A percentile compares a stretch with the other conserved stretches of the same genome.
phyloP scores from a whole-genome alignment of 345 rosid genomes.

The Clausena lansium region DNA sequence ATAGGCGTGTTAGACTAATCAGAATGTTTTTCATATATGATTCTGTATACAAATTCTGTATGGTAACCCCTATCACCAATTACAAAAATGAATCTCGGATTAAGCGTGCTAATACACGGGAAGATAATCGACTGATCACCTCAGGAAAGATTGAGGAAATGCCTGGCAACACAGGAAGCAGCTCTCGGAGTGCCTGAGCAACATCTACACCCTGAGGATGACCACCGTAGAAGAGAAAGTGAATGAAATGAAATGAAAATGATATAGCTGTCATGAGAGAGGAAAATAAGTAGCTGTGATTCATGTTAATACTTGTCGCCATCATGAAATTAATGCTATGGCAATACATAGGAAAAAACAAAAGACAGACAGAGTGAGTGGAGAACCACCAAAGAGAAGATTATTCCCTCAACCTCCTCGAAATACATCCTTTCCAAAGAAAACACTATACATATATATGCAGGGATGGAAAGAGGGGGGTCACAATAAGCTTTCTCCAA shows the following conservation, averaged over 20 bases:
- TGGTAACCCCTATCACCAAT: neutral
- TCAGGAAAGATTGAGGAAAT: slow-evolving; percentile 78
- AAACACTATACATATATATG: too few species aligned
- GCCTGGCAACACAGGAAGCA: slow-evolving; percentile 83
- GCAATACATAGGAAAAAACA: too few species aligned
- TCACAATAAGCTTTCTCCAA: neutral
- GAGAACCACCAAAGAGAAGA: neutral
- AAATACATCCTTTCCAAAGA: neutral
- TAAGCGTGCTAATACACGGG: slow-evolving; percentile 71
- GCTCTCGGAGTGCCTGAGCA: slow-evolving; percentile 49
- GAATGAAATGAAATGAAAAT: neutral
- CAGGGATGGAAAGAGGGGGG: too few species aligned
- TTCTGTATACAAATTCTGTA: slow-evolving; percentile 1
- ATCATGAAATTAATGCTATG: too few species aligned
- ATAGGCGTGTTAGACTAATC: neutral
- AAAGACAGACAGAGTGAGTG: too few species aligned
- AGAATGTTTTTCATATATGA: neutral
- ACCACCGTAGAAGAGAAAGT: neutral
- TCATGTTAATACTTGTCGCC: too few species aligned
- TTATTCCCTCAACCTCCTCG: neutral
- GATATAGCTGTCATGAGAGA: too few species aligned
- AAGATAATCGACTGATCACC: slow-evolving; percentile 64
- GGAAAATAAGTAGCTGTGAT: too few species aligned
- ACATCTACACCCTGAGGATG: slow-evolving; percentile 49
- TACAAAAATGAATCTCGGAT: slow-evolving; percentile 70